Evolutionary conservation across 2,329 filamentous ascomycete species (phyloP), one percentile per base, ranked within the genome.

Genomic region (Aplosporella prunicola): DNA sequence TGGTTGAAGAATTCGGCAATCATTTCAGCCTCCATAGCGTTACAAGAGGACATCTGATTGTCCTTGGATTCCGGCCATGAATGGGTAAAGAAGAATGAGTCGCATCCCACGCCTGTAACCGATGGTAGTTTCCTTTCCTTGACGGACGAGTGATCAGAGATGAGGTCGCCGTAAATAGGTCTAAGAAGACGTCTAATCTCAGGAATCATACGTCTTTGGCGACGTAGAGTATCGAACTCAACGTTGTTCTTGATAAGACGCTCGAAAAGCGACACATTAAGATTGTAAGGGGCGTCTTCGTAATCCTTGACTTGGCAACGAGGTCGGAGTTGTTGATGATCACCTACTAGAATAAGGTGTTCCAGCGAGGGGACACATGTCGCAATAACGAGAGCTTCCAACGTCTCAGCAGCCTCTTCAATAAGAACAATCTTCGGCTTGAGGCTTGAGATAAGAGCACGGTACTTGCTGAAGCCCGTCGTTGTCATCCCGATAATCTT

Each of bases 391-490:
- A 73, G 74, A 5, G 75, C 74, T 51, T 84, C 80, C 5, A 78
- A 69, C 0, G 80, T 82, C 52, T 93, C 83, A 0, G 83, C 85
- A 0, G 82, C 81, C 60, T 91, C 81, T 63, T 91, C 82, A 32
- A 93, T 78, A 24, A 93, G 61, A 10, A 89, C 67, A 3, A 84
- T 67, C 16, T 67, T 74, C 1, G 85, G 82, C 18, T 72, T 66
- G 4, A 89, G 53, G 2, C 74, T 73, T 1, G 77, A 67, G 15
- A 93, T 64, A 2, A 89, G 64, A 1, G 71, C 74, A 3, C 84
- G 76, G 43, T 91, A 89, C 48, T 93, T 93, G 57, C 78, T 80
- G 7, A 93, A 54, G 1, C 85, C 84, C 0, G 86, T 93, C 0
- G 82, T 87, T 0, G 86, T 93, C 66, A 79, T 70, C 7, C 77